Evolutionary conservation across 441 rosid genomes (phyloP), one percentile per base, ranked within the genome.

Genomic region (Erysimum pusillum): DNA sequence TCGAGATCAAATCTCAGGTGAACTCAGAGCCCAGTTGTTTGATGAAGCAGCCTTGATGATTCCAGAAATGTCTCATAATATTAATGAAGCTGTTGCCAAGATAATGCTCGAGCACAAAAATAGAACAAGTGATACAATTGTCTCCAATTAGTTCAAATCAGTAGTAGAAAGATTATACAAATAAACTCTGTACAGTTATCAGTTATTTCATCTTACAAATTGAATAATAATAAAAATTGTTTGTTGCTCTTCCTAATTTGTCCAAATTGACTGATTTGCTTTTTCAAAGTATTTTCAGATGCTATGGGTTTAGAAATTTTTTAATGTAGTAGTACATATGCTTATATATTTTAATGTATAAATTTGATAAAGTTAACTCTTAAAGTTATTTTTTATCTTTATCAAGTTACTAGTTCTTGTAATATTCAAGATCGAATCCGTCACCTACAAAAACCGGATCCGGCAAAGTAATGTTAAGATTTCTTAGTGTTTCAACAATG

Each of bases 21-120:
- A 80, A 61, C 54, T 79, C 12, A 77, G 73, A 83, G 80, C 79
- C 52, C 65, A 79, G 56, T 78, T 93, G 58, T 76, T 74, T 31
- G 69, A 81, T n/a, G 86, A 85, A 73, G 88, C 89, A 75, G 84
- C 85, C n/a, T 63, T 79, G 41, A 28, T 84, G 71, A 82, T 93
- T 51, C 89, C 93, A 74, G 67, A 85, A 44, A 73, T 93, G 68
- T 74, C 83, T 9, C 83, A 81, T 68, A 87, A 86, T 64, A 75
- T 91, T 32, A 74, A 77, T 67, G 73, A 84, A 70, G 62, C 87
- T 28, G 79, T 88, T 41, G 76, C 88, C 25, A 75, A 82, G 63
- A 20, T 81, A 71, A 80, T 86, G 73, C 84, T 36, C 39, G 42
- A 56, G 56, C 79, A 54, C 56, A 56, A 69, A 39, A 69, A 9